phyloP scores from a whole-genome alignment of 768 basidiomycete species.

The Termitomyces sp. region DNA sequence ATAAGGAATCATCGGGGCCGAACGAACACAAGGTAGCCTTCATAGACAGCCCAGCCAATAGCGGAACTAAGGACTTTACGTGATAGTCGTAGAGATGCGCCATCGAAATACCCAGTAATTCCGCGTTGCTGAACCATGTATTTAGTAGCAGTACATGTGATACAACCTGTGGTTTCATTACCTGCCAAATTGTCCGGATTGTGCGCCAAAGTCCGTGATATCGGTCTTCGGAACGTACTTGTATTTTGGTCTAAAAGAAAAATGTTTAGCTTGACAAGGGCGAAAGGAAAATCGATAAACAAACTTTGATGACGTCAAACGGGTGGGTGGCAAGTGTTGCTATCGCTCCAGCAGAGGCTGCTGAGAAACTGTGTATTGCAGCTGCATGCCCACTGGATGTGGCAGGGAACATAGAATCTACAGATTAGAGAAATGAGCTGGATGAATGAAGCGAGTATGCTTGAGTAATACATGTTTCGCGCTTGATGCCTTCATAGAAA shows the following conservation, averaged over 20 bases:
- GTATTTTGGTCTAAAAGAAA: constrained; percentile 71
- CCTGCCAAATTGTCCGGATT: constrained; percentile 60
- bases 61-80: constrained; percentile 87
- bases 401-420: constrained; percentile 38
- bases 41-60: constrained; percentile 90
- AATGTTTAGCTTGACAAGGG: neutral
- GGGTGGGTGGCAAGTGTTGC: constrained; percentile 87
- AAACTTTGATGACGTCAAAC: constrained; percentile 90
- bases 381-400: constrained; percentile 41
- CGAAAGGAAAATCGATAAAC: neutral
- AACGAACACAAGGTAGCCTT: constrained; percentile 63
- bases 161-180: constrained; percentile 23
- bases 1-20: constrained; percentile 18
- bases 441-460: constrained; percentile 1
- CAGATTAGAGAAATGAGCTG: neutral
- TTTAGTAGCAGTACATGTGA: neutral
- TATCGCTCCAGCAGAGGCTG: constrained; percentile 75
- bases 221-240: constrained; percentile 73
- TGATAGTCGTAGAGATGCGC: constrained; percentile 73
- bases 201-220: constrained; percentile 73
- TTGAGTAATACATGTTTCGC: constrained; percentile 49
- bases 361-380: constrained; percentile 56
- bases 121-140: constrained; percentile 63
- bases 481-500: constrained; percentile 84
- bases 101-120: constrained; percentile 77